Evolutionary conservation across 441 rosid genomes (phyloP).

Genomic region (Gossypium davidsonii): DNA sequence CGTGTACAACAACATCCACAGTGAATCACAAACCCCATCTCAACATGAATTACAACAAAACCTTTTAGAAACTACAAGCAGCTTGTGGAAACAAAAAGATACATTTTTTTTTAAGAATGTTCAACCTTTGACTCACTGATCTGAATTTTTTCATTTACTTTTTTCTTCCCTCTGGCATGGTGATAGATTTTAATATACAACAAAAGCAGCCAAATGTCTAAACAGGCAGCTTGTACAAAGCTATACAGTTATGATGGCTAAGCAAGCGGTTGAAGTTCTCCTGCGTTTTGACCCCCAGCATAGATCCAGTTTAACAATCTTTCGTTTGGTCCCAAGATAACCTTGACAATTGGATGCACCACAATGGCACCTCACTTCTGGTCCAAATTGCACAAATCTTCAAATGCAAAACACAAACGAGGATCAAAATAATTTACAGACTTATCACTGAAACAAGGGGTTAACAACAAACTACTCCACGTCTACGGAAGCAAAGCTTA

Average conservation of each 20-base stretch:
- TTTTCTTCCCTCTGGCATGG: conserved; percentile 8
- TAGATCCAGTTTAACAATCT: conserved; percentile 41
- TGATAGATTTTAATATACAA: conserved; percentile 21
- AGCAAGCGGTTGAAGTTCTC: conserved; percentile 45
- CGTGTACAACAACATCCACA: not conserved
- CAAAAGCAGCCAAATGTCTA: conserved; percentile 6
- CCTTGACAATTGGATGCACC: conserved; percentile 77
- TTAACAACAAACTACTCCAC: not conserved
- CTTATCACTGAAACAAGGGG: not conserved
- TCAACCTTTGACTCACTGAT: not conserved
- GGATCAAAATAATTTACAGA: not conserved
- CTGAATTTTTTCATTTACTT: conserved; percentile 2
- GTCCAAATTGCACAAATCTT: conserved; percentile 63
- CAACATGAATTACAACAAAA: not conserved
- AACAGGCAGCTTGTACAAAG: not conserved
- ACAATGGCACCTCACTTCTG: conserved; percentile 77
- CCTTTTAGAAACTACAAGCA: not conserved
- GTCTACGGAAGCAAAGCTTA: not conserved
- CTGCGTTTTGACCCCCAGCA: conserved; percentile 89
- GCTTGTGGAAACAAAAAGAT: not conserved
- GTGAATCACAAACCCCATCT: not conserved
- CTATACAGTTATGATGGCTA: conserved; percentile 33
- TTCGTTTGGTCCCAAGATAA: conserved; percentile 65
- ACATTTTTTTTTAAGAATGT: not conserved
- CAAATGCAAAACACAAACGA: conserved; percentile 11